Evolutionary conservation across 176 grass and related monocot species (phyloP), one percentile per base, ranked within the genome.

Genomic region (Luzula sylvatica): DNA sequence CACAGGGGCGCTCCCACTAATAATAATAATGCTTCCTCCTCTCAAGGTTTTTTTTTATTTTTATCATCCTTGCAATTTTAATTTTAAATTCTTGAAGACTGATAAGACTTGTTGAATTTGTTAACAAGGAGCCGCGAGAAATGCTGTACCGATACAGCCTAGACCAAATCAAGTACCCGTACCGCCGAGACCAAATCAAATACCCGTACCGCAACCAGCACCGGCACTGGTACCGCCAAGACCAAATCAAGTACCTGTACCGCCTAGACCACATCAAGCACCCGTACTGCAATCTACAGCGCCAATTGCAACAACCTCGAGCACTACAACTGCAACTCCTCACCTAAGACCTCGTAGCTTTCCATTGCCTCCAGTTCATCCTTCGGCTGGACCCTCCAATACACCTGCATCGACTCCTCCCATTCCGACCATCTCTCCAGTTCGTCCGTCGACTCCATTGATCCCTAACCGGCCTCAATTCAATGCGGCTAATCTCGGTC

Each of bases 1-100:
- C 52, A 61, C 49, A 73, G 74, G 32, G 70, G 59, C 59, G 20
- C 30, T 17, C 66, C 77, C 50, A 72, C 79, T 78, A 76, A 32
- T 47, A 42, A 26, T 23, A 6, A 47, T 67, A 66, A 35, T 50
- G 23, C 40, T 16, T 46, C 41, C 30, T 42, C 62, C 40, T 25
- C 48, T 35, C 49, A 73, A 62, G 39, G 50, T 54, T 47, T 80
- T 23, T 16, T 68, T 42, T 28, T 9, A 3, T 18, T 38, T 68
- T 65, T 11, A 49, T n/a, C n/a, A n/a, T n/a, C n/a, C n/a, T n/a
- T n/a, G n/a, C n/a, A n/a, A n/a, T n/a, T n/a, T 64, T 67, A 46
- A 18, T 52, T 3, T 59, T 52, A n/a, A n/a, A n/a, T n/a, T n/a
- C n/a, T n/a, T 70, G 24, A 16, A 0, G 9, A 35, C 30, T 35